These are phyloP conservation scores for Epichloe coenophiala DNA, from an alignment of 2,329 filamentous ascomycete species.

Conservation along the genomic window DNA sequence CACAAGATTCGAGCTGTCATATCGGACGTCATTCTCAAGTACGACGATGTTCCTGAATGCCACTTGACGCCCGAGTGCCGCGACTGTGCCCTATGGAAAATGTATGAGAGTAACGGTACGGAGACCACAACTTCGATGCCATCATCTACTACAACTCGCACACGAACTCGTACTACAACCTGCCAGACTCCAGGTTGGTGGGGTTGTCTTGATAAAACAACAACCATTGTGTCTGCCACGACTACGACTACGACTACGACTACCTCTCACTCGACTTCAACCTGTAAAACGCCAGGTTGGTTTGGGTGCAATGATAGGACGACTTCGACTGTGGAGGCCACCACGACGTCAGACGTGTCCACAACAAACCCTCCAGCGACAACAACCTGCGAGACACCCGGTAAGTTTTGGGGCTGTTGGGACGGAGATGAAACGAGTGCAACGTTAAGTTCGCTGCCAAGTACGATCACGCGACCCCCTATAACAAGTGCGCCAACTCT, in stretches of 20 bases:
- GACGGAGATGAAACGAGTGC: conserved; percentile 24
- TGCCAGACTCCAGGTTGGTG: conserved; percentile 91
- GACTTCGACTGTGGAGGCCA: conserved; percentile 16
- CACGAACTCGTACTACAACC: conserved; percentile 69
- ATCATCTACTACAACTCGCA: conserved; percentile 41
- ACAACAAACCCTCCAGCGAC: conserved; percentile 16
- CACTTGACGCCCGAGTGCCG: conserved; percentile 64
- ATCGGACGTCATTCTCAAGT: conserved; percentile 70
- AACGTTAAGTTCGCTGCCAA: conserved; percentile 2
- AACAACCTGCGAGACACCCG: conserved; percentile 35
- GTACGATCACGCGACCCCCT: conserved; percentile 8
- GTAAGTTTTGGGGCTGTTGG: conserved; percentile 43
- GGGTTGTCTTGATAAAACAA: conserved; percentile 60
- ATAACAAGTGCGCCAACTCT: conserved; percentile 19
- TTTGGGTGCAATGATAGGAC: conserved; percentile 48
- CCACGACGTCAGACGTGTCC: conserved; percentile 16
- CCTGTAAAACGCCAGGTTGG: conserved; percentile 50
- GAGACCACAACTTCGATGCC: conserved; percentile 54
- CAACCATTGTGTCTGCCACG: conserved; percentile 26
- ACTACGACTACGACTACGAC: conserved; percentile 27
- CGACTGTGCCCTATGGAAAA: conserved; percentile 90
- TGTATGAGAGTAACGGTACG: conserved; percentile 83
- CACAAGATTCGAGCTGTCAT: conserved; percentile 88
- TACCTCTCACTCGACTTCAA: conserved; percentile 32
- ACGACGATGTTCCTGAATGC: conserved; percentile 69